phyloP scores from a whole-genome alignment of 2,329 filamentous ascomycete species.

The Pseudogymnoascus sp. region DNA sequence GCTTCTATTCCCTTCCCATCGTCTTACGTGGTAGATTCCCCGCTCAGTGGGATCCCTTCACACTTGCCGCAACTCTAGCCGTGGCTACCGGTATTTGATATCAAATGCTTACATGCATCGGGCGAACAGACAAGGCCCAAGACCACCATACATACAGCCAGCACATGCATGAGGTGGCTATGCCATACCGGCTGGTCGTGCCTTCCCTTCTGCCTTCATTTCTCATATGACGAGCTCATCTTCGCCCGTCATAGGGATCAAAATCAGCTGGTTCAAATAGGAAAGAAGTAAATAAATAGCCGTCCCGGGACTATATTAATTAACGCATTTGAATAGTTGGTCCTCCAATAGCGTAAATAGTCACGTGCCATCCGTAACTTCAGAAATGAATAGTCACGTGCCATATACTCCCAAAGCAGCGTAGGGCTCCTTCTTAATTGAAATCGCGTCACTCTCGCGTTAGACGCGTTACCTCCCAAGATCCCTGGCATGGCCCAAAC shows the following conservation, averaged over 20 bases:
- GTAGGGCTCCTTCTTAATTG: not conserved
- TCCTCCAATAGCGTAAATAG: too few relatives aligned
- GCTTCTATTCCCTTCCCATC: not conserved
- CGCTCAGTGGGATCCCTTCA: not conserved
- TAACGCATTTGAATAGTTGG: too few relatives aligned
- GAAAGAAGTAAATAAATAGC: not conserved
- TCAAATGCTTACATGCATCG: not conserved
- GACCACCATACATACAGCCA: too few relatives aligned
- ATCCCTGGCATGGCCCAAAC: not conserved
- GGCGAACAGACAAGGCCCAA: not conserved
- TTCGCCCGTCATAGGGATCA: not conserved
- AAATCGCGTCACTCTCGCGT: conserved; percentile 9
- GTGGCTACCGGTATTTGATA: not conserved
- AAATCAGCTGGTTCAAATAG: not conserved
- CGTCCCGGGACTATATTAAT: too few relatives aligned
- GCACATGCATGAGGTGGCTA: not conserved
- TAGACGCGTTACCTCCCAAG: conserved; percentile 3
- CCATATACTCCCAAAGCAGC: not conserved
- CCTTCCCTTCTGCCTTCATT: not conserved
- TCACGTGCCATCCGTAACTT: not conserved
- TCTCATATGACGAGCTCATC: not conserved
- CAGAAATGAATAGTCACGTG: not conserved
- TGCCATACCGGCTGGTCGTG: not conserved
- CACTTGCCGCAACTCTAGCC: not conserved
- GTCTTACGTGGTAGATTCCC: not conserved